Conservation (phyloP, 2,329 filamentous ascomycete species). For the Myrmaecium sp. region DNA sequence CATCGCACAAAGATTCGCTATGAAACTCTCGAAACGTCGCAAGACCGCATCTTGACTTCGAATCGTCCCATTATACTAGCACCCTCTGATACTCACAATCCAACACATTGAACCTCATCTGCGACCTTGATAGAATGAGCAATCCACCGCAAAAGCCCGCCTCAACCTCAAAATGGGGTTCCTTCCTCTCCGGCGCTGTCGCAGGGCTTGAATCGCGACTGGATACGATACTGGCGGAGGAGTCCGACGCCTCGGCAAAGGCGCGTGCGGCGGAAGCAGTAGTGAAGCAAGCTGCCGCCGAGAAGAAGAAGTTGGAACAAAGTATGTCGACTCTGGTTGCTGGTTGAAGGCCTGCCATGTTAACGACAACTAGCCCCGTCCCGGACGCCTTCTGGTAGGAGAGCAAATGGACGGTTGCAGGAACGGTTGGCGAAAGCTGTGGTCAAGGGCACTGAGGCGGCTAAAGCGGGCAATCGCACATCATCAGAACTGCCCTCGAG, state of each 20-base stretch:
- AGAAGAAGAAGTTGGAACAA: constrained; percentile 14
- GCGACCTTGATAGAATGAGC: too few species aligned
- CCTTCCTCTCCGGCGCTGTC: constrained; percentile 73
- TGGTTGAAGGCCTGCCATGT: too few species aligned
- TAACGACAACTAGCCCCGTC: too few species aligned
- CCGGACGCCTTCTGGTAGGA: constrained; percentile 46
- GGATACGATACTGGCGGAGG: constrained; percentile 78
- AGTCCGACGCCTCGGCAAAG: constrained; percentile 37
- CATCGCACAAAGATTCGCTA: too few species aligned
- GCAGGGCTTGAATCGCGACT: constrained; percentile 85
- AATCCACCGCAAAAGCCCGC: constrained; percentile 7
- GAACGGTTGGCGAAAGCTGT: constrained; percentile 80
- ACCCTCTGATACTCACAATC: too few species aligned
- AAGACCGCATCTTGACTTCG: too few species aligned
- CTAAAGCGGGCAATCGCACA: constrained; percentile 28
- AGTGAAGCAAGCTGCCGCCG: constrained; percentile 15
- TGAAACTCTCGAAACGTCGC: too few species aligned
- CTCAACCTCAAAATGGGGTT: constrained; percentile 22
- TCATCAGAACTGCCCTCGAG: constrained; percentile 35
- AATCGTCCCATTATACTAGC: too few species aligned
- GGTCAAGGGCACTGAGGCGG: constrained; percentile 47
- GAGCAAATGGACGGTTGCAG: constrained; percentile 67
- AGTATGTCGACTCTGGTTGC: constrained; percentile 15
- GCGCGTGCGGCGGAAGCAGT: constrained; percentile 22
- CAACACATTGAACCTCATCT: too few species aligned